phyloP scores from a whole-genome alignment of 768 basidiomycete species.

The Leucocoprinus birnbaumii region DNA sequence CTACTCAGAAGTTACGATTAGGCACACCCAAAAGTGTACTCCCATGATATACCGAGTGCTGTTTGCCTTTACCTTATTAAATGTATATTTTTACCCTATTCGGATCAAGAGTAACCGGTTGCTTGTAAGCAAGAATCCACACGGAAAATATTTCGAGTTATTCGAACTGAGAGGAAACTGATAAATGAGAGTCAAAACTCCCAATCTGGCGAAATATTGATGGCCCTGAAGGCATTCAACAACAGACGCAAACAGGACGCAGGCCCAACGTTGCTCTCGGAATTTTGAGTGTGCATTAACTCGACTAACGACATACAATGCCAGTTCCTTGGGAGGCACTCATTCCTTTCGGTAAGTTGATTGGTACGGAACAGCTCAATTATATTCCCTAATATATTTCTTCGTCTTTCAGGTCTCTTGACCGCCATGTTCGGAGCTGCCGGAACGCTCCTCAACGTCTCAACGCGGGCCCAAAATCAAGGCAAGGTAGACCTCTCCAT shows the following conservation, averaged over 20 bases:
- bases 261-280: background rate
- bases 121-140: too few species aligned
- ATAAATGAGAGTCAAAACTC: too few species aligned
- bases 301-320: slow-evolving; percentile 44
- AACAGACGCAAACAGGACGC: slow-evolving; percentile 12
- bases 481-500: slow-evolving; percentile 64
- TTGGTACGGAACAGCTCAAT: background rate
- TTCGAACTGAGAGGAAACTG: too few species aligned
- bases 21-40: too few species aligned
- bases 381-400: background rate
- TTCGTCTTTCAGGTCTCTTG: slow-evolving; percentile 56
- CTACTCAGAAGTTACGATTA: too few species aligned
- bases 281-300: background rate
- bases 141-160: too few species aligned
- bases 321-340: slow-evolving; percentile 97
- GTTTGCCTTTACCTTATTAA: too few species aligned
- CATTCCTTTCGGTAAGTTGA: slow-evolving; percentile 83
- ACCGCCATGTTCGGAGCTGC: slow-evolving; percentile 88
- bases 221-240: background rate
- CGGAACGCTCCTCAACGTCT: slow-evolving; percentile 81
- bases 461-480: slow-evolving; percentile 79
- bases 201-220: too few species aligned
- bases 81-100: too few species aligned
- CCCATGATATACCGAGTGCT: too few species aligned
- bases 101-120: too few species aligned